Conservation (phyloP, 2,329 filamentous ascomycete species). For the Trichoderma asperellum region DNA sequence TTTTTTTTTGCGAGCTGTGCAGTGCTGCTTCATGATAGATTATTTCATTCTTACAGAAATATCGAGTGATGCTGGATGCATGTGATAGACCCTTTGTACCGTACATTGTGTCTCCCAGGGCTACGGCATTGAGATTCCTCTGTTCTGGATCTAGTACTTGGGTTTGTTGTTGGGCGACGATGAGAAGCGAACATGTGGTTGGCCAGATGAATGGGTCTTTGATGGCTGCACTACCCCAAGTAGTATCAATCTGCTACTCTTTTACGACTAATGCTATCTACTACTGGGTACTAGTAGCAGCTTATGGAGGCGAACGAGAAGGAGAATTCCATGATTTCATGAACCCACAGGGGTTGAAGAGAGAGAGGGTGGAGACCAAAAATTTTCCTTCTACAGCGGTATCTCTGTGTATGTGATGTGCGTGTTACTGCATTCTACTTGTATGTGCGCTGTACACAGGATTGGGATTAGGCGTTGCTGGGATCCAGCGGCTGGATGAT, state of each 20-base stretch:
- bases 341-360: neutral
- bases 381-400: neutral
- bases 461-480: slow-evolving; percentile 5
- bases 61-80: neutral
- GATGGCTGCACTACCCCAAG: neutral
- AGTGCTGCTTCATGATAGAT: neutral
- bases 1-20: neutral
- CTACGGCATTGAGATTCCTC: neutral
- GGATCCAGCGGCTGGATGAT: neutral
- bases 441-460: neutral
- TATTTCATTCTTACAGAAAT: neutral
- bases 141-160: no score
- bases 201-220: neutral
- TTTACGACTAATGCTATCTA: neutral
- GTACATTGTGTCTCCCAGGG: neutral
- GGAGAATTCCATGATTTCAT: neutral
- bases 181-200: neutral
- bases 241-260: neutral
- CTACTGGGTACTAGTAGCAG: neutral
- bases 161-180: slow-evolving; percentile 2
- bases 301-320: neutral
- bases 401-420: neutral
- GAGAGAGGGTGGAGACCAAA: slow-evolving; percentile 16
- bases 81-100: neutral
- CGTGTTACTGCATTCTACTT: neutral